phyloP scores from a whole-genome alignment of 2,329 filamentous ascomycete species.

The Aspergillus ochraceus region DNA sequence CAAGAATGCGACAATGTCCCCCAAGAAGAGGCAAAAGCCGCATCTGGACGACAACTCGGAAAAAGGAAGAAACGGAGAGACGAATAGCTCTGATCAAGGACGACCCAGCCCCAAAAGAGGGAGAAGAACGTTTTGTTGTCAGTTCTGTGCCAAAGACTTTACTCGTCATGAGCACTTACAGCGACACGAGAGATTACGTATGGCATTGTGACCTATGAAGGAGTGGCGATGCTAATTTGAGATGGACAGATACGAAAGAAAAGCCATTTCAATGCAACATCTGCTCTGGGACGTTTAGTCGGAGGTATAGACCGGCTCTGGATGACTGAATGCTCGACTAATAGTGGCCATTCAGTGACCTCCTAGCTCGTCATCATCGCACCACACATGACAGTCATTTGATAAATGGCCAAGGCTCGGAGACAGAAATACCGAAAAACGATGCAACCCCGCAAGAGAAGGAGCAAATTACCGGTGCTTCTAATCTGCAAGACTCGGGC shows the following conservation, averaged over 20 bases:
- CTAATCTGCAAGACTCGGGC: no score
- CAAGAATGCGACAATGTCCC: no score
- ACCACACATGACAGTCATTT: not conserved
- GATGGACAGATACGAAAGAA: constrained; percentile 32
- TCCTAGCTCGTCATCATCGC: not conserved
- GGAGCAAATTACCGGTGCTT: no score
- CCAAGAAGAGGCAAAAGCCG: no score
- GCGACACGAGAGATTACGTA: constrained; percentile 29
- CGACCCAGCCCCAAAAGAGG: no score
- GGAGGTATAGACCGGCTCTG: not conserved
- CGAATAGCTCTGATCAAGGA: no score
- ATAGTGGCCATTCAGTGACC: not conserved
- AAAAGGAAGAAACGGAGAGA: no score
- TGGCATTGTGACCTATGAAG: not conserved
- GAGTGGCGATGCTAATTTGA: no score
- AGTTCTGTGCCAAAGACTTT: constrained; percentile 32
- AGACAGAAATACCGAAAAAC: no score
- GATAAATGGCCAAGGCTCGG: not conserved
- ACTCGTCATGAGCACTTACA: constrained; percentile 33
- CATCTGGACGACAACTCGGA: no score
- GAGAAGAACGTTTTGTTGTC: constrained; percentile 17
- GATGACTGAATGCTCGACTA: no score
- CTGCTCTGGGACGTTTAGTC: not conserved
- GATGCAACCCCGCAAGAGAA: no score
- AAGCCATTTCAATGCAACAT: constrained; percentile 25